These are phyloP conservation scores for Alternaria angustiovoidea DNA, from an alignment of 2,329 filamentous ascomycete genomes.

Conservation along the genomic window DNA sequence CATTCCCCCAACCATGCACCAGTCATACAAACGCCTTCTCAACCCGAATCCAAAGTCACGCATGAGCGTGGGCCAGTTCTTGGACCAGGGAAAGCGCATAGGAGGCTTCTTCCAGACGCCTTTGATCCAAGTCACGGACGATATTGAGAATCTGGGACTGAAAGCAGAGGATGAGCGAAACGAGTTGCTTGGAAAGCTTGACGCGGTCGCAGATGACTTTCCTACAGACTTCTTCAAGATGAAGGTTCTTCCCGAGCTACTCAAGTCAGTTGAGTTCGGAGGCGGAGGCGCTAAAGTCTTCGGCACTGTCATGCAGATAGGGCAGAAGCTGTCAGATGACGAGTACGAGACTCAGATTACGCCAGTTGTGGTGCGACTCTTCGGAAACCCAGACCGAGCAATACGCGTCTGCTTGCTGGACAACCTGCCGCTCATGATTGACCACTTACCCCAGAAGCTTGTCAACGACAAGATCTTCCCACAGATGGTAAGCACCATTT, in stretches of 20 bases:
- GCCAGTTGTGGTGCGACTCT: constrained; percentile 85
- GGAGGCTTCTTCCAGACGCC: constrained; percentile 93
- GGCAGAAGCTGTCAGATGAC: constrained; percentile 83
- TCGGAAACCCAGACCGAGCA: constrained; percentile 89
- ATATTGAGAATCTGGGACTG: constrained; percentile 89
- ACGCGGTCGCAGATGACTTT: constrained; percentile 88
- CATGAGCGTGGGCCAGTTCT: constrained; percentile 82
- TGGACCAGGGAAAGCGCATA: constrained; percentile 84
- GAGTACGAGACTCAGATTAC: constrained; percentile 87
- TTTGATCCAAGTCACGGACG: constrained; percentile 89
- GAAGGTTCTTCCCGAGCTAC: constrained; percentile 90
- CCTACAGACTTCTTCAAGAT: constrained; percentile 98
- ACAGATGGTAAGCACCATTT: constrained; percentile 70
- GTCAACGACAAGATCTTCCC: constrained; percentile 98
- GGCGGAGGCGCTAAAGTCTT: constrained; percentile 94
- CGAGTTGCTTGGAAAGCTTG: constrained; percentile 83
- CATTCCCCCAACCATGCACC: constrained; percentile 86
- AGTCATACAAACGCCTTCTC: constrained; percentile 87
- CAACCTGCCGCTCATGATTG: constrained; percentile 88
- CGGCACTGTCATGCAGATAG: constrained; percentile 86
- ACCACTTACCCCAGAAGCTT: constrained; percentile 83
- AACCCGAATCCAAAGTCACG: constrained; percentile 90
- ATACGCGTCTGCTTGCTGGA: constrained; percentile 91
- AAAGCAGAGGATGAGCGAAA: constrained; percentile 87
- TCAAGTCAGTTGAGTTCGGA: constrained; percentile 99